phyloP scores from a whole-genome alignment of 768 basidiomycete genomes.

The Suillus americanus region DNA sequence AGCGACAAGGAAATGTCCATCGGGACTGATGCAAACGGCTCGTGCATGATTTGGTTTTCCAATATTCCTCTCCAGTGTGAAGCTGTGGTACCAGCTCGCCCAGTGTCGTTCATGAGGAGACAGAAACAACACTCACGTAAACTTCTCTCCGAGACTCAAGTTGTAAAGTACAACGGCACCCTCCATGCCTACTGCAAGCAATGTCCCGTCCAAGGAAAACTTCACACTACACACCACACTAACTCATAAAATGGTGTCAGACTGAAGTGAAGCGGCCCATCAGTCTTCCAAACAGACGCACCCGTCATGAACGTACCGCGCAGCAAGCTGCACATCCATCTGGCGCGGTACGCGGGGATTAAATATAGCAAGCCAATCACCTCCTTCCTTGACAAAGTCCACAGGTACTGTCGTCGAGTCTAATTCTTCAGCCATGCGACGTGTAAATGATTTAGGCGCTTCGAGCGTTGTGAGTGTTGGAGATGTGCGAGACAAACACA shows the following conservation, averaged over 20 bases:
- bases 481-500: neutral
- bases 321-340: constrained; percentile 65
- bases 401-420: constrained; percentile 29
- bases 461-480: neutral
- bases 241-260: constrained; percentile 2
- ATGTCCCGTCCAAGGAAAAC: constrained; percentile 93
- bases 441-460: neutral
- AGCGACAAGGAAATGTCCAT: constrained; percentile 70
- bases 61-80: neutral
- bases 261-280: neutral
- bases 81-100: neutral
- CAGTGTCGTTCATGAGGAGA: neutral
- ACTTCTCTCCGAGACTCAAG: constrained; percentile 22
- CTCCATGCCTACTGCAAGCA: constrained; percentile 71
- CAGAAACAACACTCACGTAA: constrained; percentile 20
- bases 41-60: constrained; percentile 30
- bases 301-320: constrained; percentile 2
- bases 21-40: constrained; percentile 77
- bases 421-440: constrained; percentile 10
- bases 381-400: constrained; percentile 57
- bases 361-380: constrained; percentile 89
- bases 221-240: constrained; percentile 89
- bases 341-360: constrained; percentile 77
- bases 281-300: constrained; percentile 3
- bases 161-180: constrained; percentile 32